These are phyloP conservation scores for Streptanthus diversifolius DNA, from an alignment of 345 rosid species.

Conservation along the genomic window DNA sequence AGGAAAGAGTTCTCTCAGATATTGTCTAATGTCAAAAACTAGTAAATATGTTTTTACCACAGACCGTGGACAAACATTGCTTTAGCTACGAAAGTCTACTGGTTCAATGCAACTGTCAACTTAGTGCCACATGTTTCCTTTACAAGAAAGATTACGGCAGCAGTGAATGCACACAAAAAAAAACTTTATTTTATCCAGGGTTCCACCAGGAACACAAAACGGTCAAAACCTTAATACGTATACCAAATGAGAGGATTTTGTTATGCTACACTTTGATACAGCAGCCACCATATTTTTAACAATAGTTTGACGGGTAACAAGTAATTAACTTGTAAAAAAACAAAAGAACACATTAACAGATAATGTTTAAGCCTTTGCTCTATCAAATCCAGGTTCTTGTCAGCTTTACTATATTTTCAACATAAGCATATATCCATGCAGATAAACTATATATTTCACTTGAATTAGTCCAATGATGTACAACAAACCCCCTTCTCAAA, in stretches of 20 bases:
- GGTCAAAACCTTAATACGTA: not conserved
- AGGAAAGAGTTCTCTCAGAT: conserved; percentile 3
- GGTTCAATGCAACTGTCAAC: not conserved
- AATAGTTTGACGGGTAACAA: not conserved
- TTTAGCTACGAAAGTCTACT: conserved; percentile 5
- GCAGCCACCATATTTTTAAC: conserved; percentile 13
- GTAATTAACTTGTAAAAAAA: not conserved
- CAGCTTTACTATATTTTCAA: conserved; percentile 4
- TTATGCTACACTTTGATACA: not conserved
- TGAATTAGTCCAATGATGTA: not conserved
- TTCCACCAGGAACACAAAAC: conserved; percentile 2
- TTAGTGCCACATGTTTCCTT: conserved; percentile 2
- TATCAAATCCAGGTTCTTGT: conserved; percentile 7
- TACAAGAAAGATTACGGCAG: not conserved
- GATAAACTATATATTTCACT: not conserved
- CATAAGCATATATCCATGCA: not conserved
- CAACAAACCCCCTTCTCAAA: not conserved
- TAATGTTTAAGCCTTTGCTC: conserved; percentile 10
- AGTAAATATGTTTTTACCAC: not conserved
- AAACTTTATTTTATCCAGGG: not conserved
- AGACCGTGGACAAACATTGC: conserved; percentile 16
- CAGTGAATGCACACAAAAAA: conserved; percentile 5
- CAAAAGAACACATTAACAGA: conserved; percentile 4
- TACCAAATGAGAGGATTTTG: not conserved
- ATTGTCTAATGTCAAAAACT: not conserved